Conservation (phyloP, 257 asterid species). For the Voacanga thouarsii region DNA sequence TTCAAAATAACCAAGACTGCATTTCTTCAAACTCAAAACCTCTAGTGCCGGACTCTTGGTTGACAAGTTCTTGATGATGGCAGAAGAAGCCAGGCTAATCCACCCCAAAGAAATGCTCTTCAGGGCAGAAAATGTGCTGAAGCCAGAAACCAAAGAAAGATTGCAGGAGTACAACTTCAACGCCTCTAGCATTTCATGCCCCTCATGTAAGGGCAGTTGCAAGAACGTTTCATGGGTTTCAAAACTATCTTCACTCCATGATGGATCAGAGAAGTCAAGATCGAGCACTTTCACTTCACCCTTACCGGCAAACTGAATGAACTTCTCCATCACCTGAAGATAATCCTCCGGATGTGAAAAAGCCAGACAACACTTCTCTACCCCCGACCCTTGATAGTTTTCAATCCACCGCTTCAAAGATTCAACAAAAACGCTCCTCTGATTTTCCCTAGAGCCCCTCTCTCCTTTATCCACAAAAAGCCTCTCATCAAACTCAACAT, state of each 20-base stretch:
- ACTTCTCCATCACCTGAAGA: not conserved
- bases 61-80: not conserved
- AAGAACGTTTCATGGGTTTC: not conserved
- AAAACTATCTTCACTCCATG: constrained; percentile 2
- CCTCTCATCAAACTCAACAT: constrained; percentile 26
- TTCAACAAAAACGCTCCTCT: constrained; percentile 15
- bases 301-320: constrained; percentile 9
- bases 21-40: constrained; percentile 16
- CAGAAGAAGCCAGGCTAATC: constrained; percentile 2
- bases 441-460: not conserved
- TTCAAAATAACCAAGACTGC: not conserved
- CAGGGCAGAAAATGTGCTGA: constrained; percentile 5
- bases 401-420: constrained; percentile 22
- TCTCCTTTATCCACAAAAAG: constrained; percentile 1
- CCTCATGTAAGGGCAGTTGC: constrained; percentile 1
- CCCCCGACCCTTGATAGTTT: not conserved
- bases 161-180: constrained; percentile 21
- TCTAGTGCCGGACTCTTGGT: constrained; percentile 18
- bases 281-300: constrained; percentile 5
- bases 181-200: constrained; percentile 11
- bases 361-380: not conserved
- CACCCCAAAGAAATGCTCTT: constrained; percentile 26
- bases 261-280: constrained; percentile 28
- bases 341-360: constrained; percentile 19
- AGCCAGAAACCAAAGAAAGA: not conserved